Conservation (phyloP, 1,139 yeast species). For the Magnusiomyces suaveolens region DNA sequence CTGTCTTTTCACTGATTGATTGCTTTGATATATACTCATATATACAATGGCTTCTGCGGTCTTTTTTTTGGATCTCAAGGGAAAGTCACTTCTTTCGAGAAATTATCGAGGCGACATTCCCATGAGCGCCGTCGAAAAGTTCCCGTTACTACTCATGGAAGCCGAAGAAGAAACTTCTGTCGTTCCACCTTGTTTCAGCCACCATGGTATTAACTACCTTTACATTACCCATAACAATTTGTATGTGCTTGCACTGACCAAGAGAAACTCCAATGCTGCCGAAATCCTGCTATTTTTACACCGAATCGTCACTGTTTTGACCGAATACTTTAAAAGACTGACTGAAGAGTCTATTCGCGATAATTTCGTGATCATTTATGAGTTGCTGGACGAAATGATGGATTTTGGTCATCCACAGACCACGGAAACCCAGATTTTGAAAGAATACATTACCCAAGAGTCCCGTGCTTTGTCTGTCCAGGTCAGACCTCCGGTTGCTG, state of each 20-base stretch:
- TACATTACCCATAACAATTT: conserved; percentile 77
- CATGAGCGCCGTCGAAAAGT: conserved; percentile 61
- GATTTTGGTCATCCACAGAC: conserved; percentile 93
- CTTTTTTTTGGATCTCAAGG: conserved; percentile 83
- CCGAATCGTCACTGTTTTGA: conserved; percentile 53
- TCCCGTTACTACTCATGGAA: conserved; percentile 65
- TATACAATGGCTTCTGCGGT: conserved; percentile 46
- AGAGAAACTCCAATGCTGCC: conserved; percentile 68
- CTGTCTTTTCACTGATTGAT: too few species aligned
- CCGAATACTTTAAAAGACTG: conserved; percentile 74
- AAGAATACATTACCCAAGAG: conserved; percentile 50
- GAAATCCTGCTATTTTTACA: conserved; percentile 70
- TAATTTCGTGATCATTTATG: conserved; percentile 87
- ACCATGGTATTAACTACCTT: conserved; percentile 75
- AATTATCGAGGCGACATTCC: conserved; percentile 93
- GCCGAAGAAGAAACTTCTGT: conserved; percentile 52
- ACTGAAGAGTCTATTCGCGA: conserved; percentile 94
- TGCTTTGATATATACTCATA: conserved; percentile 26
- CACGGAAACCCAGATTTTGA: conserved; percentile 84
- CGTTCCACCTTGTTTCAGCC: conserved; percentile 63
- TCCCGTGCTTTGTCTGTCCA: conserved; percentile 36
- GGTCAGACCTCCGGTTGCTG: conserved; percentile 44
- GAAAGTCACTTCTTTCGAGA: conserved; percentile 76
- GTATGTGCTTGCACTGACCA: conserved; percentile 73
- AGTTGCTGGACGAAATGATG: conserved; percentile 92